Conservation (phyloP, 2,329 filamentous ascomycete genomes). For the Colletotrichum destructivum region DNA sequence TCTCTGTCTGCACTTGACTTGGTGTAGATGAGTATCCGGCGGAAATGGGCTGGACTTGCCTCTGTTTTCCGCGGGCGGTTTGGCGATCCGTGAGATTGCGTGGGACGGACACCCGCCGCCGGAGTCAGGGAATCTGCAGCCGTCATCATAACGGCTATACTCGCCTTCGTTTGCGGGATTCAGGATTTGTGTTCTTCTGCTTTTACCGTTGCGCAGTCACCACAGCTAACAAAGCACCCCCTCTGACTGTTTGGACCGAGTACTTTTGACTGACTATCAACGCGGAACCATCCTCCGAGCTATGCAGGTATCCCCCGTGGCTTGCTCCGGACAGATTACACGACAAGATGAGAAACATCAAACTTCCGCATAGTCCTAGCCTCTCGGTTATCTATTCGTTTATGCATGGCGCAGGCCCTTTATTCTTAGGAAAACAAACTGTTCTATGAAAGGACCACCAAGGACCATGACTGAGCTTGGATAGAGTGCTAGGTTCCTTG, state of each 20-base stretch:
- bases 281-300: constrained; percentile 2
- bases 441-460: not conserved
- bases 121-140: constrained; percentile 13
- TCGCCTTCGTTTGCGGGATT: not conserved
- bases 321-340: constrained; percentile 2
- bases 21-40: too few species aligned
- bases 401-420: not conserved
- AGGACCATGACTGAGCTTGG: not conserved
- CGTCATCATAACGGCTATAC: constrained; percentile 1
- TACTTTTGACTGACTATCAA: constrained; percentile 18
- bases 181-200: too few species aligned
- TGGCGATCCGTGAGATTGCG: constrained; percentile 12
- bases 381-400: not conserved
- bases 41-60: too few species aligned
- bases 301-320: constrained; percentile 28
- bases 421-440: constrained; percentile 12
- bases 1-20: too few species aligned
- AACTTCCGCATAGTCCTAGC: not conserved
- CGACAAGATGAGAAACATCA: not conserved
- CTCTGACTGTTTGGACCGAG: too few species aligned
- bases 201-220: too few species aligned
- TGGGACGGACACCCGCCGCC: constrained; percentile 33
- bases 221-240: too few species aligned
- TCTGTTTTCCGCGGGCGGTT: not conserved
- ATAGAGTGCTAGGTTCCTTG: constrained; percentile 1